These are phyloP conservation scores for Candida broadrunensis DNA, from an alignment of 805 yeast genomes.

Conservation along the genomic window DNA sequence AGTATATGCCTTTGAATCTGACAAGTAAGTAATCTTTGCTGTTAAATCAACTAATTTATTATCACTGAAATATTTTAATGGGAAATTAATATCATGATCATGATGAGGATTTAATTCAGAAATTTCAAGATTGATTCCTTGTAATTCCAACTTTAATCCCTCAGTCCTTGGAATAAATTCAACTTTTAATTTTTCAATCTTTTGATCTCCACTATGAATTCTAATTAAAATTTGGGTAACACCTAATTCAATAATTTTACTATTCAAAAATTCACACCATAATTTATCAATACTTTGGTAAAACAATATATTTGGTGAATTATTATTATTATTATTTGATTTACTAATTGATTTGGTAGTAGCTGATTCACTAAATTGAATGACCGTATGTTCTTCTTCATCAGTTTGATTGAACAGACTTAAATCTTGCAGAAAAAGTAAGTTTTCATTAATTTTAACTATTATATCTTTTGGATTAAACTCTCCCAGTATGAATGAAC, in stretches of 20 bases:
- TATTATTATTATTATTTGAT: too few relatives aligned
- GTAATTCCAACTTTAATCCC: slow-evolving; percentile 11
- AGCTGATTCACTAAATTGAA: not conserved
- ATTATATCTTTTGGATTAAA: slow-evolving; percentile 21
- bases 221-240: slow-evolving; percentile 20
- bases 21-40: slow-evolving; percentile 17
- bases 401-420: not conserved
- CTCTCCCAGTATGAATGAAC: slow-evolving; percentile 29
- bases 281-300: slow-evolving; percentile 18
- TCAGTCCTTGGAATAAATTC: slow-evolving; percentile 11
- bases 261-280: slow-evolving; percentile 23
- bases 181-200: slow-evolving; percentile 24
- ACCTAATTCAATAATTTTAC: slow-evolving; percentile 25
- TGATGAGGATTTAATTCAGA: slow-evolving; percentile 8
- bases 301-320: slow-evolving; percentile 1
- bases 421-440: slow-evolving; percentile 15
- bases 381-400: slow-evolving; percentile 1
- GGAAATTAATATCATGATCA: slow-evolving; percentile 21
- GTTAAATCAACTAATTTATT: slow-evolving; percentile 20
- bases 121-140: slow-evolving; percentile 1
- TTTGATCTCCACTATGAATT: slow-evolving; percentile 26
- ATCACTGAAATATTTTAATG: slow-evolving; percentile 29
- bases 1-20: slow-evolving; percentile 15
- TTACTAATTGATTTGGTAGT: too few relatives aligned
- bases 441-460: slow-evolving; percentile 13